A percentile compares a stretch with the other conserved stretches of the same genome.
Evolutionary conservation across 163 green algal species (phyloP).

Genomic region (Prototheca wickerhamii): DNA sequence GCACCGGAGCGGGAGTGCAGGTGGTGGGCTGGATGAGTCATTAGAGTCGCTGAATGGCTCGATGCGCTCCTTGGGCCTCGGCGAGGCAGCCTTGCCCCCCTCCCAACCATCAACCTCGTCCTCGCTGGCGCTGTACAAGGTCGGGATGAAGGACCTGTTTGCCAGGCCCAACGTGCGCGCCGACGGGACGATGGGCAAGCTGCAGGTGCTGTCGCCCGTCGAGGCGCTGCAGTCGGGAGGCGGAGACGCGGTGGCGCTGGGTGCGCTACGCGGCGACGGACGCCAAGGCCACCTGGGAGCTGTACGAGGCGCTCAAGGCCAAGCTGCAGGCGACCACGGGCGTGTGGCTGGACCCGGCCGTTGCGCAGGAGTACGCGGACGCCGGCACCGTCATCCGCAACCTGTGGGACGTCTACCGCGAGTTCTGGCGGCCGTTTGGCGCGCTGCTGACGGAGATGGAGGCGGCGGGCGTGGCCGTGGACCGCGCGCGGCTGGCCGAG

Average conservation of each 20-base stretch:
- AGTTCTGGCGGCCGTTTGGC: conserved; percentile 82
- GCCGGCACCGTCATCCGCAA: conserved; percentile 19
- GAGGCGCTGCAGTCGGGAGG: conserved; percentile 68
- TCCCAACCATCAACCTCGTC: too few species aligned
- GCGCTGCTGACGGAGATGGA: conserved; percentile 93
- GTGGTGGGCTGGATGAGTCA: too few species aligned
- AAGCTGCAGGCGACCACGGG: conserved; percentile 17
- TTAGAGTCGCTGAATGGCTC: too few species aligned
- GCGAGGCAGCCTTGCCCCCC: too few species aligned
- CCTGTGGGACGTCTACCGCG: conserved; percentile 80
- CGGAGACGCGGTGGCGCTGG: conserved; percentile 58
- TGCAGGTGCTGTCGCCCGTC: conserved; percentile 51
- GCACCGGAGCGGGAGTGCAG: too few species aligned
- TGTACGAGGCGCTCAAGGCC: conserved; percentile 47
- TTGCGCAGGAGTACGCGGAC: not conserved
- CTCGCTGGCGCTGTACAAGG: conserved; percentile 46
- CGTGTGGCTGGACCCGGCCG: conserved; percentile 2
- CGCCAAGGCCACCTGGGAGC: conserved; percentile 80
- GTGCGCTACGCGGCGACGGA: conserved; percentile 90
- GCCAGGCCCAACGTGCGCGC: conserved; percentile 54
- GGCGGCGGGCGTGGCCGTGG: conserved; percentile 57
- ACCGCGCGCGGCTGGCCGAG: conserved; percentile 52
- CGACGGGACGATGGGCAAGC: conserved; percentile 50
- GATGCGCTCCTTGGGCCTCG: too few species aligned
- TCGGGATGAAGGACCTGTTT: conserved; percentile 91